Conservation (phyloP, 768 basidiomycete species). For the Calocybe gangraenosa region DNA sequence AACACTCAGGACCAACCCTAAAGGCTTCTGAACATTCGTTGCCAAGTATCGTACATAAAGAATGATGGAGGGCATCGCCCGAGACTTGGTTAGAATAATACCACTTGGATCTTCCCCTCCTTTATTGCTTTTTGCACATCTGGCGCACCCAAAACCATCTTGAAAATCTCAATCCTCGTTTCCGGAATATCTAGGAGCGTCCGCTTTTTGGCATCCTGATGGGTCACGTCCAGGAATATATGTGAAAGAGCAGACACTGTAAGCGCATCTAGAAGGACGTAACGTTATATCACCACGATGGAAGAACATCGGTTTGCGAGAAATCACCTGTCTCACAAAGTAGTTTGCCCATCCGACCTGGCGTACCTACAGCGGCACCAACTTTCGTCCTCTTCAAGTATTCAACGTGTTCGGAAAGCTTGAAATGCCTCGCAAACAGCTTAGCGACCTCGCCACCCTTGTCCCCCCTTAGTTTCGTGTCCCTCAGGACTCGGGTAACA, state of each 20-base stretch:
- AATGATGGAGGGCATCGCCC: conserved; percentile 1
- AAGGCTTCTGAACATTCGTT: conserved; percentile 67
- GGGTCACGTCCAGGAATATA: conserved; percentile 75
- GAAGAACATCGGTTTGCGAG: not conserved
- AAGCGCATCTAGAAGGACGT: conserved; percentile 54
- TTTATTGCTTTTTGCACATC: conserved; percentile 58
- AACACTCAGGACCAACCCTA: conserved; percentile 83
- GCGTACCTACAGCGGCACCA: conserved; percentile 87
- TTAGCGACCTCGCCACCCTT: conserved; percentile 93
- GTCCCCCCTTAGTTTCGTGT: conserved; percentile 66
- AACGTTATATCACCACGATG: not conserved
- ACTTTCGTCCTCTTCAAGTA: conserved; percentile 86
- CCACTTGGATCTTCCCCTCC: conserved; percentile 74
- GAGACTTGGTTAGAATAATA: conserved; percentile 54
- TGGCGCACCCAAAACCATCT: conserved; percentile 60
- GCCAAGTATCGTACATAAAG: conserved; percentile 9
- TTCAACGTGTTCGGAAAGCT: conserved; percentile 79
- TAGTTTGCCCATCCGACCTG: conserved; percentile 85
- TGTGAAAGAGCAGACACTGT: conserved; percentile 73
- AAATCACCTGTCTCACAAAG: conserved; percentile 62
- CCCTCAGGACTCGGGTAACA: conserved; percentile 69
- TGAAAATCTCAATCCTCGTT: conserved; percentile 78
- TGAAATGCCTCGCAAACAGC: conserved; percentile 94
- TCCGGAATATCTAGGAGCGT: conserved; percentile 79
- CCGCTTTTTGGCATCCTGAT: conserved; percentile 73